Conservation (phyloP, 768 basidiomycete genomes). For the Auricularia heimuer region DNA sequence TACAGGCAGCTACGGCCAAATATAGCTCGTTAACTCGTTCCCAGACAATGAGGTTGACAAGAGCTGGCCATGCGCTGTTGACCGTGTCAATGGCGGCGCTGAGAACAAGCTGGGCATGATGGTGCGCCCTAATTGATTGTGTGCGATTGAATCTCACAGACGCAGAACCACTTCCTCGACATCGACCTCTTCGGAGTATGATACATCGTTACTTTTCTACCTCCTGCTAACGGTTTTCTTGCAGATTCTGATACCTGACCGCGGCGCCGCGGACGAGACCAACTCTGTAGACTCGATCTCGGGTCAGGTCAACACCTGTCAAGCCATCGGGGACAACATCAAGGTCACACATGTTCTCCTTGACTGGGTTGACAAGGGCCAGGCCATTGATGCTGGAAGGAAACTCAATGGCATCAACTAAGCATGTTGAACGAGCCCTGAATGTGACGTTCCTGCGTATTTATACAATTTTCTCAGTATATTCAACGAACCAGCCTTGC, state of each 20-base stretch:
- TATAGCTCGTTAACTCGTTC: background rate
- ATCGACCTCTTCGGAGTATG: background rate
- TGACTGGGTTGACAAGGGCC: background rate
- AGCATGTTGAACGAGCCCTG: background rate
- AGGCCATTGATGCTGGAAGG: background rate
- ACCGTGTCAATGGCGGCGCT: background rate
- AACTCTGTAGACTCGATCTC: background rate
- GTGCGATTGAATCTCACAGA: background rate
- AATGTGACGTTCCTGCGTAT: no score
- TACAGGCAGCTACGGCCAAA: background rate
- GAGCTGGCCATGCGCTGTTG: background rate
- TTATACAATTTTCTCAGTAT: no score
- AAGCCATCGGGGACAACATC: background rate
- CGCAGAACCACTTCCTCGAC: background rate
- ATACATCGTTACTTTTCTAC: background rate
- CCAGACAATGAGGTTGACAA: background rate
- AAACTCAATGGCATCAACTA: background rate
- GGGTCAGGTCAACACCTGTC: background rate
- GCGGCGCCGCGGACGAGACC: background rate
- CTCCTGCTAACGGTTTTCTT: background rate
- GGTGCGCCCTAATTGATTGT: background rate
- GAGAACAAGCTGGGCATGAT: background rate
- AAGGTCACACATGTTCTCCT: slow-evolving; percentile 1
- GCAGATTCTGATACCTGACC: background rate
- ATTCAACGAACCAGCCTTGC: no score